Evolutionary conservation across 306 rosid species (phyloP).

Genomic region (Quercus gilva): DNA sequence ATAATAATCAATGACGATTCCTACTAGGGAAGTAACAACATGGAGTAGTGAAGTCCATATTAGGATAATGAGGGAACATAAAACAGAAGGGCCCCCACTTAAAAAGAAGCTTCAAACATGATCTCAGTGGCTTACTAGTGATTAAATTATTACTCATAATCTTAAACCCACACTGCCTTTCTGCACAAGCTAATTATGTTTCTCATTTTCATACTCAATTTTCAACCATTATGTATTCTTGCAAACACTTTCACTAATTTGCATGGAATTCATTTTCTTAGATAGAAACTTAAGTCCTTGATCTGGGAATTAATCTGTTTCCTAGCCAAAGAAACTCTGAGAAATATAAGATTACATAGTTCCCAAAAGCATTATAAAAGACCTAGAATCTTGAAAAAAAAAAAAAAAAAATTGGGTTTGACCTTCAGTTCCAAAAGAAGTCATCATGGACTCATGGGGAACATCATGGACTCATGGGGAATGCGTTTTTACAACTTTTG

Average conservation of each 20-base stretch:
- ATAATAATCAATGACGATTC: not conserved
- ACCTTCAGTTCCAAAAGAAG: conserved; percentile 2
- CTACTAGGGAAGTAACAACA: not conserved
- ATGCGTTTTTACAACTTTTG: conserved; percentile 1
- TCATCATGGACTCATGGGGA: conserved; percentile 9
- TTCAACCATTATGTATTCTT: not conserved
- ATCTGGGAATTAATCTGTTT: not conserved
- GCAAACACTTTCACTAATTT: not conserved
- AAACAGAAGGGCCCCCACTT: conserved; percentile 14
- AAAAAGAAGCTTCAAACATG: not conserved
- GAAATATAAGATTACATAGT: not conserved
- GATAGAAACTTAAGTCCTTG: not conserved
- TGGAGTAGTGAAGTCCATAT: not conserved
- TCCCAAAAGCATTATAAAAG: not conserved
- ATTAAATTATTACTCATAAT: not conserved
- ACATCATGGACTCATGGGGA: conserved; percentile 11
- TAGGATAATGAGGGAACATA: not conserved
- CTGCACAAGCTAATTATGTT: not conserved
- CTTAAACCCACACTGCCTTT: not conserved
- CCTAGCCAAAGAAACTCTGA: not conserved
- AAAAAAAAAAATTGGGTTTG: conserved; percentile 9
- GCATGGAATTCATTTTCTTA: not conserved
- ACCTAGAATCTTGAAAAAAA: not conserved
- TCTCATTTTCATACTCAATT: not conserved
- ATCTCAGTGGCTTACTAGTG: not conserved